A percentile compares a stretch with the other conserved stretches of the same genome.
Evolutionary conservation across 257 asterid species (phyloP).

Genomic region (Nicotiana tabacum): DNA sequence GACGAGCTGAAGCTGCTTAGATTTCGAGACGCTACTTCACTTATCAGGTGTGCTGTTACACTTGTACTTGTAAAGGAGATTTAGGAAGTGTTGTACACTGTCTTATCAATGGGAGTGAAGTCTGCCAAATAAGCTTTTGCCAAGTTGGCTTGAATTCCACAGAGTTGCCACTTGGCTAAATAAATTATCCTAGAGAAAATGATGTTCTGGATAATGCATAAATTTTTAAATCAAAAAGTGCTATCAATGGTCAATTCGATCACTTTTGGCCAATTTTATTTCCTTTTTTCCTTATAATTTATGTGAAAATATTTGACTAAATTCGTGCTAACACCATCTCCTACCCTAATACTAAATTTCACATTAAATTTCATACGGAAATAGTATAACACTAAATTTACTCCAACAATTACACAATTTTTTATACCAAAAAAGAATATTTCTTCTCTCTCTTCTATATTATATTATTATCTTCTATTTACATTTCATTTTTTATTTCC

Average conservation of each 20-base stretch:
- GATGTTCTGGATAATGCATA: neutral
- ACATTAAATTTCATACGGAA: no score
- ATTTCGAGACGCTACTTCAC: neutral
- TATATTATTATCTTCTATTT: no score
- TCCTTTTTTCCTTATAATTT: neutral
- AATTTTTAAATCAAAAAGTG: neutral
- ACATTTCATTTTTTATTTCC: no score
- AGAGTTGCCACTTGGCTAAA: constrained; percentile 8
- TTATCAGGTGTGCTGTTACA: neutral
- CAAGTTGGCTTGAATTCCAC: neutral
- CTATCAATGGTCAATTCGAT: neutral
- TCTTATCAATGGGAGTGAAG: neutral
- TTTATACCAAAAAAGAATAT: no score
- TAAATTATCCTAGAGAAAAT: neutral
- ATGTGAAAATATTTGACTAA: neutral
- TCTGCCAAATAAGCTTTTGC: neutral
- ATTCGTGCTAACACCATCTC: neutral
- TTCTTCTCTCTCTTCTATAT: no score
- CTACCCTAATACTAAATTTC: no score
- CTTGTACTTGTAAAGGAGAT: neutral
- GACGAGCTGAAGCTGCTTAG: neutral
- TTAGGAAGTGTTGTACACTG: neutral
- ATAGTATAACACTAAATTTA: no score
- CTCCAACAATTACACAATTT: no score
- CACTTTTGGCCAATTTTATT: neutral